These are phyloP conservation scores for Alternaria ventricosa DNA, from an alignment of 2,329 filamentous ascomycete genomes.

Conservation along the genomic window DNA sequence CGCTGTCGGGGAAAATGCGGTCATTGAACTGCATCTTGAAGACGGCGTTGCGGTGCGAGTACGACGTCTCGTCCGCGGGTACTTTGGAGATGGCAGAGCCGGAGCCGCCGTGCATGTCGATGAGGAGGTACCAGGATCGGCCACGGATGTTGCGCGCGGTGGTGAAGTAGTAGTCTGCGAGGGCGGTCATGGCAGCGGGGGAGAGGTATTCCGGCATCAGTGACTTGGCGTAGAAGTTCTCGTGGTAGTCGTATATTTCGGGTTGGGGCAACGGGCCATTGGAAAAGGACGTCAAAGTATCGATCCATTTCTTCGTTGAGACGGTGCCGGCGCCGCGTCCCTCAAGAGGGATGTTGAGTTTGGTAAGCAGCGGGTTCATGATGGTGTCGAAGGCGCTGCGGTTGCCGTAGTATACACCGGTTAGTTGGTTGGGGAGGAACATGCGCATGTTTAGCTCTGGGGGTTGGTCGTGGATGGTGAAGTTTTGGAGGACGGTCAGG, in stretches of 20 bases:
- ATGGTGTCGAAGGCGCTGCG: constrained; percentile 28
- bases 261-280: constrained; percentile 27
- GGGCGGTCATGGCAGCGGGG: constrained; percentile 22
- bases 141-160: constrained; percentile 20
- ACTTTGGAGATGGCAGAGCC: constrained; percentile 16
- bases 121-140: constrained; percentile 33
- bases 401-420: constrained; percentile 36
- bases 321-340: constrained; percentile 4
- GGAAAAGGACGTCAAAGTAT: constrained; percentile 29
- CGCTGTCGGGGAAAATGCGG: constrained; percentile 11
- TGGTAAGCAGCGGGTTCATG: constrained; percentile 30
- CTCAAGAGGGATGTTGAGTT: constrained; percentile 18
- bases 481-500: constrained; percentile 31
- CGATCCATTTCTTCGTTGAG: constrained; percentile 20
- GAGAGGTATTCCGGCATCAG: constrained; percentile 32
- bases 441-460: constrained; percentile 37
- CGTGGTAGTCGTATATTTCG: constrained; percentile 30
- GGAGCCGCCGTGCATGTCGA: constrained; percentile 36
- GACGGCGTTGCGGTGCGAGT: constrained; percentile 35
- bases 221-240: constrained; percentile 38
- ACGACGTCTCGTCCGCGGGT: constrained; percentile 22
- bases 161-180: constrained; percentile 31
- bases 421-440: constrained; percentile 24
- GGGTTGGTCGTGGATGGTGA: constrained; percentile 29
- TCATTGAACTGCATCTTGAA: constrained; percentile 41